Conservation (phyloP, 2,329 filamentous ascomycete species). For the Teratosphaeria epicoccoides region DNA sequence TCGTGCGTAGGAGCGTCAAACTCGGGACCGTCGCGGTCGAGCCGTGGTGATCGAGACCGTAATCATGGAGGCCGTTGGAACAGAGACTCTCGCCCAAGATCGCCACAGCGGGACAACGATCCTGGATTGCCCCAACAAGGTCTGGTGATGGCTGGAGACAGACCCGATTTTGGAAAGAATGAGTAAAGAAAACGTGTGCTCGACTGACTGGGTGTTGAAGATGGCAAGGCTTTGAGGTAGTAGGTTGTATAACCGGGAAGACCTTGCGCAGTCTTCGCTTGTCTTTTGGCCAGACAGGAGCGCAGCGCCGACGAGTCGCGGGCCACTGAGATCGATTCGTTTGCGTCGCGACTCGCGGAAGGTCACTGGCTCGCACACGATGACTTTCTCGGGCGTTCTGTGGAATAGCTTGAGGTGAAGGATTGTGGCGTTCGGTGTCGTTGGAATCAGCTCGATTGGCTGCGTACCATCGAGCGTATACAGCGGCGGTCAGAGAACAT, state of each 20-base stretch:
- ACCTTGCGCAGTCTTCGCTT: not conserved
- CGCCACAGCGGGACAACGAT: not conserved
- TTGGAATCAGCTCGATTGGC: not conserved
- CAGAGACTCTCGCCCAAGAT: not conserved
- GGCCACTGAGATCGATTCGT: conserved; percentile 2
- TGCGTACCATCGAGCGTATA: not conserved
- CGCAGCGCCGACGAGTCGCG: not conserved
- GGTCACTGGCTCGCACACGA: too few relatives aligned
- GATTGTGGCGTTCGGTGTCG: not conserved
- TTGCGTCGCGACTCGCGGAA: too few relatives aligned
- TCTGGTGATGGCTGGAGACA: too few relatives aligned
- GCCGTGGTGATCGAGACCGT: not conserved
- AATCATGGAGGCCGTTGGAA: not conserved
- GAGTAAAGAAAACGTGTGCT: too few relatives aligned
- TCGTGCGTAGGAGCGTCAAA: too few relatives aligned
- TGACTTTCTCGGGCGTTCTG: too few relatives aligned
- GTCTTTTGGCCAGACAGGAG: not conserved
- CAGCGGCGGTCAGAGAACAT: too few relatives aligned
- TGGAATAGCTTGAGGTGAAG: too few relatives aligned
- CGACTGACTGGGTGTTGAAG: not conserved
- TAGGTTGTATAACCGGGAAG: not conserved
- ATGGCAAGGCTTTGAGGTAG: not conserved
- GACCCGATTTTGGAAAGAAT: too few relatives aligned
- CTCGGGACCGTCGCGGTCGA: not conserved
- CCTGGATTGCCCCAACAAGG: too few relatives aligned